Percentiles rank a stretch among this genome's conserved stretches.
Conservation (phyloP, 371 early-diverging fungal species). For the Apophysomyces ossiformis region DNA sequence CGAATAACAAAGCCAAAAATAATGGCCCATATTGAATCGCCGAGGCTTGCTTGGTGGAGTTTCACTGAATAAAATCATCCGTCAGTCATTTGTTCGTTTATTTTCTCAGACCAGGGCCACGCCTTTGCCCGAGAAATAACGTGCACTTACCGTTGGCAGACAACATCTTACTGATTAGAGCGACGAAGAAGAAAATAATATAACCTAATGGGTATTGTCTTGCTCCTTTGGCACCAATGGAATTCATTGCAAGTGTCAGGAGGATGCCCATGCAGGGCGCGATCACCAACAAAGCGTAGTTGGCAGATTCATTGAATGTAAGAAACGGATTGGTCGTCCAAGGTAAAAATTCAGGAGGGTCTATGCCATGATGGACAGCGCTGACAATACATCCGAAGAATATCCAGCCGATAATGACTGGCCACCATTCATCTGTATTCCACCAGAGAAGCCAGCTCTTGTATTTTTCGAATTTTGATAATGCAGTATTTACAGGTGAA, state of each 20-base stretch:
- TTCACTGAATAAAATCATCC: constrained; percentile 21
- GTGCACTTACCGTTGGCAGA: constrained; percentile 54
- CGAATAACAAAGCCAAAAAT: constrained; percentile 58
- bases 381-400: constrained; percentile 59
- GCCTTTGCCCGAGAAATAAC: background rate
- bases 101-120: background rate
- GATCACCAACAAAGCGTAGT: constrained; percentile 56
- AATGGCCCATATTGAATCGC: constrained; percentile 70
- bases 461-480: constrained; percentile 9
- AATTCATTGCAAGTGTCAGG: constrained; percentile 54
- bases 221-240: constrained; percentile 46
- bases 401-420: constrained; percentile 65
- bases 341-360: constrained; percentile 48
- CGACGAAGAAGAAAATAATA: constrained; percentile 49
- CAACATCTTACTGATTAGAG: constrained; percentile 60
- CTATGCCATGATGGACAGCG: constrained; percentile 52
- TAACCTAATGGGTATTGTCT: constrained; percentile 53
- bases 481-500: background rate
- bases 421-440: constrained; percentile 72
- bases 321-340: constrained; percentile 61
- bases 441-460: constrained; percentile 61
- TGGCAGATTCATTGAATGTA: constrained; percentile 48
- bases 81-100: background rate
- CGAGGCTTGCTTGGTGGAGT: constrained; percentile 55
- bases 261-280: constrained; percentile 54